Conservation (phyloP, 257 asterid species). For the Phtheirospermum japonicum region DNA sequence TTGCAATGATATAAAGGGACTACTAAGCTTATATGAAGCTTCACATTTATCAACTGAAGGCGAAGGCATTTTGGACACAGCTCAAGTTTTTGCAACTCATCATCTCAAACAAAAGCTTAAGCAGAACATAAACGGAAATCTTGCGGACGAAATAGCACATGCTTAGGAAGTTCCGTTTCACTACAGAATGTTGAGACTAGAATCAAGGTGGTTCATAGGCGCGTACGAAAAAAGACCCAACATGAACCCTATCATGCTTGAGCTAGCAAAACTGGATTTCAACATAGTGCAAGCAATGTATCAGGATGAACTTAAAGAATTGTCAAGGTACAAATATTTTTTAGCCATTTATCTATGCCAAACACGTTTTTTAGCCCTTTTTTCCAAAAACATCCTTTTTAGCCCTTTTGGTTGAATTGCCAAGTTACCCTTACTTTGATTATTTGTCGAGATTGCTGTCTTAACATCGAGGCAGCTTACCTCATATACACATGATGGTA, state of each 20-base stretch:
- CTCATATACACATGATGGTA: too few species aligned
- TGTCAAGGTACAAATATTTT: conserved; percentile 33
- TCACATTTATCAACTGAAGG: conserved; percentile 31
- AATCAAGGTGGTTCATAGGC: conserved; percentile 34
- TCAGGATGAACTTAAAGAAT: conserved; percentile 34
- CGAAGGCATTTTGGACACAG: conserved; percentile 26
- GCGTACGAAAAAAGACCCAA: conserved; percentile 16
- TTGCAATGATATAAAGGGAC: conserved; percentile 26
- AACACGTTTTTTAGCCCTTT: too few species aligned
- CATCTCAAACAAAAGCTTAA: conserved; percentile 24
- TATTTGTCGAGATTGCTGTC: too few species aligned
- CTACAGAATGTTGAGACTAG: conserved; percentile 33
- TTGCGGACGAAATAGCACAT: conserved; percentile 25
- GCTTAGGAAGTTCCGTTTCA: conserved; percentile 38
- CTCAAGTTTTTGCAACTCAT: conserved; percentile 19
- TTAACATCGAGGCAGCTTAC: too few species aligned
- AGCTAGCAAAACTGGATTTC: conserved; percentile 41
- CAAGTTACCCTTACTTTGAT: too few species aligned
- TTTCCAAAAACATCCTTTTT: too few species aligned
- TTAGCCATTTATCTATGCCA: too few species aligned
- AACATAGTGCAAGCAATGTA: too few species aligned
- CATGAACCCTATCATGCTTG: conserved; percentile 29
- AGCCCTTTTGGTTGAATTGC: too few species aligned
- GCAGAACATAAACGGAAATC: conserved; percentile 10
- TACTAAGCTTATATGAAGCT: conserved; percentile 39